Percentiles rank a stretch among this genome's conserved stretches.
Evolutionary conservation across 345 rosid genomes (phyloP).

Genomic region (Brassica rapa): DNA sequence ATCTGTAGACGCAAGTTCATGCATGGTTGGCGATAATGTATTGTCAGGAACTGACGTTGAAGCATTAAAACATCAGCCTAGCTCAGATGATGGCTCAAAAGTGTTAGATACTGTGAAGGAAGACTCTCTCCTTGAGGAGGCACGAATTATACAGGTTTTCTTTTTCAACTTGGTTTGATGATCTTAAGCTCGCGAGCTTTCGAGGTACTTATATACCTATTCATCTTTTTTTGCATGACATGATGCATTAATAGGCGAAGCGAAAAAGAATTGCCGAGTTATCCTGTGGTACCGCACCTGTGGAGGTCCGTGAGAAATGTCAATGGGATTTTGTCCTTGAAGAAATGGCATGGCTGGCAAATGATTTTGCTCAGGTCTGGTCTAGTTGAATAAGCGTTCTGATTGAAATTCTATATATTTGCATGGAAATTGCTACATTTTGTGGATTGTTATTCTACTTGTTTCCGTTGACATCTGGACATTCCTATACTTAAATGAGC

Average conservation of each 20-base stretch:
- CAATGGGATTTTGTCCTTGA: constrained; percentile 98
- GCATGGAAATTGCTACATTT: constrained; percentile 27
- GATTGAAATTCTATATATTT: constrained; percentile 12
- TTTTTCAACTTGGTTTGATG: constrained; percentile 35
- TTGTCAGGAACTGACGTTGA: constrained; percentile 35
- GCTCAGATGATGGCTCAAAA: constrained; percentile 46
- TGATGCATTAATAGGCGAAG: constrained; percentile 67
- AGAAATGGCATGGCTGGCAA: constrained; percentile 99
- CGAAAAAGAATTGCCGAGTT: constrained; percentile 83
- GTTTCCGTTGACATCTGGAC: constrained; percentile 10
- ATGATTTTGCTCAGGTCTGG: constrained; percentile 95
- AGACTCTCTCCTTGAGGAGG: constrained; percentile 90
- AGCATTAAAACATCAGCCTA: constrained; percentile 49
- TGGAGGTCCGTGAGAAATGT: constrained; percentile 57
- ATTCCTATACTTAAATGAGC: background rate
- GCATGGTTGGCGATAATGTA: constrained; percentile 29
- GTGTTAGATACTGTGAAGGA: constrained; percentile 62
- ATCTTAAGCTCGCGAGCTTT: constrained; percentile 26
- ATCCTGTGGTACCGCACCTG: constrained; percentile 54
- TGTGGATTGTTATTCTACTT: constrained; percentile 10
- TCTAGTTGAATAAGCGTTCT: constrained; percentile 20
- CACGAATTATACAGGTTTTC: constrained; percentile 78
- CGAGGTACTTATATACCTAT: constrained; percentile 24
- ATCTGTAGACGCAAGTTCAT: constrained; percentile 35
- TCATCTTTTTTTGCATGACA: constrained; percentile 29